These are phyloP conservation scores for Trichoderma erinaceum DNA, from an alignment of 495 filamentous ascomycete species.

Conservation along the genomic window DNA sequence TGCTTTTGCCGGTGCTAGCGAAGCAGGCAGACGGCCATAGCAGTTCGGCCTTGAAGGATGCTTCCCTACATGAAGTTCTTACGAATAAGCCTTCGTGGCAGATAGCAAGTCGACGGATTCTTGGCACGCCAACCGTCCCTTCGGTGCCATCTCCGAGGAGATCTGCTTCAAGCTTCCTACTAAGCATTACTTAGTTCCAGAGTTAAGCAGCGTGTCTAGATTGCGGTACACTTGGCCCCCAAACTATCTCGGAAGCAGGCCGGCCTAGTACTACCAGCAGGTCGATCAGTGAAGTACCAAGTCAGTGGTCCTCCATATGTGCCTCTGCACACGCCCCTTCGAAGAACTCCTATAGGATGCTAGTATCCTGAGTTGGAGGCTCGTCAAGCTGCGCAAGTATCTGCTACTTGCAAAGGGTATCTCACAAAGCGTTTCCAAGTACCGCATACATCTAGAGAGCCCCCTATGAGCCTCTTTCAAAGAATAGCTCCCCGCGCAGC, in stretches of 20 bases:
- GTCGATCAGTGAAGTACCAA: background rate
- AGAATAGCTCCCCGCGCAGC: background rate
- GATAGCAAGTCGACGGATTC: background rate
- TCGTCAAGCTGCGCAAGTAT: background rate
- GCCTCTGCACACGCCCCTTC: background rate
- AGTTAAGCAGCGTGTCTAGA: background rate
- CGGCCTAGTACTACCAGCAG: background rate
- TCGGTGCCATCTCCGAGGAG: background rate
- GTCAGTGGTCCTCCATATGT: background rate
- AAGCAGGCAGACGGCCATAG: no score
- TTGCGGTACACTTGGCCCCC: background rate
- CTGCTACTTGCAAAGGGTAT: background rate
- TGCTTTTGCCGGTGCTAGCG: no score
- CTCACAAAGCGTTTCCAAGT: background rate
- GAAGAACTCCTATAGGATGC: background rate
- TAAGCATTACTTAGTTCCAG: background rate
- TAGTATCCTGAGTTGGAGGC: background rate
- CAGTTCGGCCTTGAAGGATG: background rate
- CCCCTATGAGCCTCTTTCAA: background rate
- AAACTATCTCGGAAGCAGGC: background rate
- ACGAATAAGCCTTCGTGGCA: background rate
- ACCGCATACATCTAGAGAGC: background rate
- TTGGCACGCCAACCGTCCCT: background rate
- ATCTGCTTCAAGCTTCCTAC: background rate
- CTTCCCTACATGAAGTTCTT: background rate